phyloP scores from a whole-genome alignment of 305 asterid species.

The Solanum aculeatissimum region DNA sequence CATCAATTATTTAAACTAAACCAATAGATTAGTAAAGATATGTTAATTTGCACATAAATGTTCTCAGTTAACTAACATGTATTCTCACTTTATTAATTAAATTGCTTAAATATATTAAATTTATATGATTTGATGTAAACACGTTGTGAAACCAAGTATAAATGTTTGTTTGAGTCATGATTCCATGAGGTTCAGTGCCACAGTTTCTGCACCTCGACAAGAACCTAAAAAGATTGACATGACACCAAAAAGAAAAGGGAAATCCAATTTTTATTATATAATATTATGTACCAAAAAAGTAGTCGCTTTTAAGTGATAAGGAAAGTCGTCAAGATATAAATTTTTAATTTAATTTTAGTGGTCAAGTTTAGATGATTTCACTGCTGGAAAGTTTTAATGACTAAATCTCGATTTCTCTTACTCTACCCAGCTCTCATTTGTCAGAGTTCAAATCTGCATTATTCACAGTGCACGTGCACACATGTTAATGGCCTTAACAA shows the following conservation, averaged over 20 bases:
- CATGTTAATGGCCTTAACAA: not conserved
- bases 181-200: not conserved
- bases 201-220: not conserved
- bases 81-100: not conserved
- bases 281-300: not conserved
- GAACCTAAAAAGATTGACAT: not conserved
- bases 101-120: not conserved
- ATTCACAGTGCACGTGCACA: not conserved
- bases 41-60: not conserved
- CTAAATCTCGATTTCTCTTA: not conserved
- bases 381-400: not conserved
- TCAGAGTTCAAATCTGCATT: not conserved
- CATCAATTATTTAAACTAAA: not conserved
- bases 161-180: not conserved
- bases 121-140: not conserved
- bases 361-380: not conserved
- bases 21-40: not conserved
- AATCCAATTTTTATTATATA: not conserved
- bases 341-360: not conserved
- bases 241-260: not conserved
- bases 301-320: not conserved
- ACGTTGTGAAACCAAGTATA: fast-evolving
- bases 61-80: not conserved
- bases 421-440: not conserved
- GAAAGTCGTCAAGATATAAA: not conserved